Base-by-base conservation (phyloP, 2,329 filamentous ascomycete species). In the Colletotrichum orbiculare region DNA sequence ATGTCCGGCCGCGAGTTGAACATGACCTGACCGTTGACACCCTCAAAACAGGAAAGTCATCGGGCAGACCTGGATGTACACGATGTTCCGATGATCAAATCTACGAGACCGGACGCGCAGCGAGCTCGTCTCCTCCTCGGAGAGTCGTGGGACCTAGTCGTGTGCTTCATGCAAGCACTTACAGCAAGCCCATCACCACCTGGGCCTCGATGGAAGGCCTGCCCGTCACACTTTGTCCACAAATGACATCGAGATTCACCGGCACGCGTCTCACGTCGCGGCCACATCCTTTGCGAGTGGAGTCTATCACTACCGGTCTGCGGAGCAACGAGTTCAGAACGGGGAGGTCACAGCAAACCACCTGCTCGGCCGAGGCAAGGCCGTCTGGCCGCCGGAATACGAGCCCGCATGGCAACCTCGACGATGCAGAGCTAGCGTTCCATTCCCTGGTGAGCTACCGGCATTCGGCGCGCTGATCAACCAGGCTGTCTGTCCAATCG, bases 151-250 rank as follows among this genome's bases (percentile, higher is more conserved):
- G 47, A 38, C 35, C 12, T n/a, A 17, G 54, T 15, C 11, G 47
- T 58, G 42, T 62, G 42, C 58, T 49, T 63, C 37, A 66, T 57
- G 63, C 63, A 57, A 56, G 37, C 62, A 56, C 62, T 56, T 46
- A 34, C 45, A 49, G 46, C 33, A 25, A 39, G 15, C 11, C 38
- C 34, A 33, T 49, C 34, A 47, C 42, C 12, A 53, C 50, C 38
- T 38, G 25, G 46, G 38, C 15, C 46, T 48, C 41, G 38, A 12
- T 43, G 25, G 25, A 25, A 25, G 25, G 25, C 25, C 25, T 25
- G 25, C 25, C 25, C 53, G 54, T 56, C 41, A 46, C 35, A 37
- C 5, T 4, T 43, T 42, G 46, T 63, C 63, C 63, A 66, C 63
- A 63, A 66, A 66, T 66, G 63, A 63, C 17, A 48, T 57, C 47